phyloP scores from a whole-genome alignment of 2,329 filamentous ascomycete genomes.

The Beauveria pseudobassiana region DNA sequence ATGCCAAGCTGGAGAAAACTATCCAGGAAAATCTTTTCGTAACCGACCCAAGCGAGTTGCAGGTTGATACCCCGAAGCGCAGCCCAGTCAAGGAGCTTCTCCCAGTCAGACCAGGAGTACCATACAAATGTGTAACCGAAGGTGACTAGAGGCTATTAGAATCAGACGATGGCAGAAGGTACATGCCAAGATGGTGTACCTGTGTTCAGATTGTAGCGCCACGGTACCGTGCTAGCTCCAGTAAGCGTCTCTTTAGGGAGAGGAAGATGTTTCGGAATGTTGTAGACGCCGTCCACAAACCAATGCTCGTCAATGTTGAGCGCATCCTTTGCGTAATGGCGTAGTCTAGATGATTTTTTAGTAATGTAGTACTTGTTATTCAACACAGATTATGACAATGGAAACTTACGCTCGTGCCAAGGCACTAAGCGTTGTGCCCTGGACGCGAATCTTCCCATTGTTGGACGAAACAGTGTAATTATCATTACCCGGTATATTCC shows the following conservation, averaged over 20 bases:
- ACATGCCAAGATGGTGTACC: neutral
- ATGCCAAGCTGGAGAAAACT: slow-evolving; percentile 39
- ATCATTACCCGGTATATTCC: neutral
- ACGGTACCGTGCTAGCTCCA: slow-evolving; percentile 4
- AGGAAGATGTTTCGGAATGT: neutral
- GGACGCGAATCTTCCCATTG: slow-evolving; percentile 4
- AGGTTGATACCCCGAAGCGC: slow-evolving; percentile 42
- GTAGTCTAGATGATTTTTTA: neutral
- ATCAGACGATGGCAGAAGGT: no score
- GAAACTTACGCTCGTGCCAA: neutral
- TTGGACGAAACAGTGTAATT: neutral
- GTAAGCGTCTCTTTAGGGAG: neutral
- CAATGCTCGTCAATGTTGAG: slow-evolving; percentile 3
- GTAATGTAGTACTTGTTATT: neutral
- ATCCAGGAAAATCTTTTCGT: slow-evolving; percentile 41
- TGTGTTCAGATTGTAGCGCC: slow-evolving; percentile 9
- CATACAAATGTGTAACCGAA: slow-evolving; percentile 6
- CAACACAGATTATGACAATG: neutral
- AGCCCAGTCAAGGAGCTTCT: slow-evolving; percentile 44
- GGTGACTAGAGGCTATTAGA: neutral
- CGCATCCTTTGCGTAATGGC: slow-evolving; percentile 3
- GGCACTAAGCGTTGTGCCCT: slow-evolving; percentile 5
- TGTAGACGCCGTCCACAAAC: neutral
- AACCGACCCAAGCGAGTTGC: slow-evolving; percentile 43
- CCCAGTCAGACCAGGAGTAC: slow-evolving; percentile 40